phyloP scores from a whole-genome alignment of 257 asterid species.

The Primulina huaijiensis region DNA sequence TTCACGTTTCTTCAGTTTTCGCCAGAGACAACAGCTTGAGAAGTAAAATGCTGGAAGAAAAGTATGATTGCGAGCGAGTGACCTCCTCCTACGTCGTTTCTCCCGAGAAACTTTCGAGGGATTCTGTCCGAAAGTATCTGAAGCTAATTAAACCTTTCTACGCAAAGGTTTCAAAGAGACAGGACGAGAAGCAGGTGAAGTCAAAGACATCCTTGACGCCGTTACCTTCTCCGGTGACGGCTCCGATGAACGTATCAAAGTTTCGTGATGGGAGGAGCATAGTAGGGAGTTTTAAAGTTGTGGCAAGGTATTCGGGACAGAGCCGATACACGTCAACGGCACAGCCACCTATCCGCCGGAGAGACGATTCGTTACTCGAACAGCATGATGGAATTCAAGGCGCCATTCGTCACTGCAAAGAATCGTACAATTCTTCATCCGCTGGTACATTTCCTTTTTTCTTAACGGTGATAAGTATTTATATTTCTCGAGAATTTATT shows the following conservation, averaged over 20 bases:
- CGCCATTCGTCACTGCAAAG: background rate
- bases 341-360: background rate
- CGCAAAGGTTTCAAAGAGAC: conserved; percentile 1
- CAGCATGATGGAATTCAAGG: background rate
- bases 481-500: background rate
- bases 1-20: conserved; percentile 23
- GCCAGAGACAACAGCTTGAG: conserved; percentile 54
- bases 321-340: background rate
- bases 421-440: background rate
- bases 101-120: background rate
- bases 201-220: background rate
- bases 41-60: conserved; percentile 19
- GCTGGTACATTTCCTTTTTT: background rate
- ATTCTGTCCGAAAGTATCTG: background rate
- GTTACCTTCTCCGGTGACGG: background rate
- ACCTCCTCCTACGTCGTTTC: background rate
- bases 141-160: background rate
- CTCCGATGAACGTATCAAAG: background rate
- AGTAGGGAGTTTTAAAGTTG: background rate
- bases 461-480: rapidly evolving
- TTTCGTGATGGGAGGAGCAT: background rate
- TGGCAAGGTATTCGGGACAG: background rate
- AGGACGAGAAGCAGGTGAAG: background rate
- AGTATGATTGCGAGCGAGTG: background rate
- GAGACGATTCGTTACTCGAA: background rate